Evolutionary conservation across 106 monocot genomes (phyloP).

Genomic region (Dioscorea alata): DNA sequence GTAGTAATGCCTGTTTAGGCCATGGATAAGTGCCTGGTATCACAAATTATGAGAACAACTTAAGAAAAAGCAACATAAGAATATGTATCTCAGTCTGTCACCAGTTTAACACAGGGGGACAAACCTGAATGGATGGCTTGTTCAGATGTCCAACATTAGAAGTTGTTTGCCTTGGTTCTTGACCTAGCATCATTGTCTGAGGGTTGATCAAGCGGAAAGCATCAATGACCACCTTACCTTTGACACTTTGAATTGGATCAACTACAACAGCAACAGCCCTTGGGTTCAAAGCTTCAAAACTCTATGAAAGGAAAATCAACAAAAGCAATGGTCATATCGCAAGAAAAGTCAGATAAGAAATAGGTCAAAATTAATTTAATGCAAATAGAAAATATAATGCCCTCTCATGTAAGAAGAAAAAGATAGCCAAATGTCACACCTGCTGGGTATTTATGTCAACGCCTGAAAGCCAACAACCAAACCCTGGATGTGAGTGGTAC

Average conservation of each 20-base stretch:
- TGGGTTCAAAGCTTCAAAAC: constrained; percentile 93
- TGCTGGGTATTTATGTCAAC: constrained; percentile 98
- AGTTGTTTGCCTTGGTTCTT: constrained; percentile 94
- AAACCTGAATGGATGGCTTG: constrained; percentile 91
- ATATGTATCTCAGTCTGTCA: not conserved
- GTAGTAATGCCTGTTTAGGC: constrained; percentile 86
- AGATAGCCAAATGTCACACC: constrained; percentile 25
- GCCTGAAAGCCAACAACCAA: constrained; percentile 99
- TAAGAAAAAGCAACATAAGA: not conserved
- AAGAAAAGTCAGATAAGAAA: not conserved
- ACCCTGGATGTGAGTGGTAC: constrained; percentile 99
- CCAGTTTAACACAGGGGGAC: not conserved
- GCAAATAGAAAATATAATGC: not conserved
- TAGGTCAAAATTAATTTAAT: not conserved
- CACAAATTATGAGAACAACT: not conserved
- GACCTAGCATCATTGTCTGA: constrained; percentile 99
- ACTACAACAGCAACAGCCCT: constrained; percentile 95
- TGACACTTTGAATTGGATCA: constrained; percentile 97
- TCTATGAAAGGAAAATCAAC: constrained; percentile 31
- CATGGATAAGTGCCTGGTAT: constrained; percentile 80
- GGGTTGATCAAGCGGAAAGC: constrained; percentile 97
- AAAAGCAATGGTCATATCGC: constrained; percentile 5
- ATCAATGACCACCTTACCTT: constrained; percentile 98
- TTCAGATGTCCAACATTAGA: constrained; percentile 91
- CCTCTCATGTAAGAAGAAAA: no score